phyloP scores from a whole-genome alignment of 129 eudicot species.

The Helichrysum umbraculigerum region DNA sequence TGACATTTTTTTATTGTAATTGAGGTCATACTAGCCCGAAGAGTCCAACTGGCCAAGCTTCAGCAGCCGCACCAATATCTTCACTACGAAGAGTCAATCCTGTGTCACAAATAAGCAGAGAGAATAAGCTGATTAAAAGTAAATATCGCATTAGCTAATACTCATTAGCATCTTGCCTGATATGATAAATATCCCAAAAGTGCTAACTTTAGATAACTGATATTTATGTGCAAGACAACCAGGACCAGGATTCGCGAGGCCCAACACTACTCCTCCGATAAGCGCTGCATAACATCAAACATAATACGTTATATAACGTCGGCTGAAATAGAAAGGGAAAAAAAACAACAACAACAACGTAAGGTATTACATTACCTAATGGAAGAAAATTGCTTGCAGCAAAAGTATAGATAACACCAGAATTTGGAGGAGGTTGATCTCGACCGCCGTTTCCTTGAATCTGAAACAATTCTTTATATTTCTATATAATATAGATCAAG shows the following conservation, averaged over 20 bases:
- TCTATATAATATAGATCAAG: neutral
- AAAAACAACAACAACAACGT: no score
- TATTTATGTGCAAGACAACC: conserved; percentile 80
- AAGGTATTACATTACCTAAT: conserved; percentile 39
- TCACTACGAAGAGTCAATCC: conserved; percentile 81
- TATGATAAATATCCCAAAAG: conserved; percentile 73
- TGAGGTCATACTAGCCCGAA: conserved; percentile 73
- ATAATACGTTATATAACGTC: neutral
- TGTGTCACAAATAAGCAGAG: conserved; percentile 29
- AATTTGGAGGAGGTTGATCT: conserved; percentile 17
- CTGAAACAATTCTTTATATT: conserved; percentile 8
- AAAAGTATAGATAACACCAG: conserved; percentile 19
- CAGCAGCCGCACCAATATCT: conserved; percentile 75
- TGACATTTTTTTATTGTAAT: neutral
- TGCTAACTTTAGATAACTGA: conserved; percentile 65
- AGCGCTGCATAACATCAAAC: conserved; percentile 62
- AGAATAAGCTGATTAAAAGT: neutral
- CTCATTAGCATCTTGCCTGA: conserved; percentile 57
- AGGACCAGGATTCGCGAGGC: conserved; percentile 67
- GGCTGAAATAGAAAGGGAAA: neutral
- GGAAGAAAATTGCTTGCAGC: conserved; percentile 68
- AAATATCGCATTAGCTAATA: neutral
- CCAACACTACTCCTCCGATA: conserved; percentile 67
- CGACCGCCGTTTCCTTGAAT: conserved; percentile 45
- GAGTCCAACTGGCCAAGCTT: conserved; percentile 94